Conservation (phyloP, 1,284 basidiomycete species). For the Ganoderma multipileum region DNA sequence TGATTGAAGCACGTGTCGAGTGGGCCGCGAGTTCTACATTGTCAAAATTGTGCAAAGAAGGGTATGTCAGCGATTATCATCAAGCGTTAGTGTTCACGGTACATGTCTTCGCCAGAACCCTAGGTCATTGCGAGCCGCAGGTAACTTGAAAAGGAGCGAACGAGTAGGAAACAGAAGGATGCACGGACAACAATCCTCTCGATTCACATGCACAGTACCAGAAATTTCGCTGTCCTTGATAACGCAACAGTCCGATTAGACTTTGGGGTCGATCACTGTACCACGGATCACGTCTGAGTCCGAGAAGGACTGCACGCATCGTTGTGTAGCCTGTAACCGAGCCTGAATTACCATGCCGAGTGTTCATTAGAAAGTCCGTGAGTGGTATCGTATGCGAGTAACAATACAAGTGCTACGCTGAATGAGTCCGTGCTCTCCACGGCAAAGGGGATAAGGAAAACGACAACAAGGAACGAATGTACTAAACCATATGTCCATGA, state of each 20-base stretch:
- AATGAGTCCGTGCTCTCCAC: background rate
- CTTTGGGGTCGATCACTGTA: background rate
- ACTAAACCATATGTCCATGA: background rate
- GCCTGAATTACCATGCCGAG: background rate
- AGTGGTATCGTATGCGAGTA: conserved; percentile 2
- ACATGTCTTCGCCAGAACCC: too few relatives aligned
- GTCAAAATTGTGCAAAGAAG: background rate
- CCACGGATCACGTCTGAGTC: too few relatives aligned
- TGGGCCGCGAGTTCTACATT: too few relatives aligned
- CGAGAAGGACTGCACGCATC: background rate
- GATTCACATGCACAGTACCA: too few relatives aligned
- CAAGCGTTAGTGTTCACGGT: too few relatives aligned
- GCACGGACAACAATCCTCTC: too few relatives aligned
- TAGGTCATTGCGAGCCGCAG: too few relatives aligned
- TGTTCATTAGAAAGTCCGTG: conserved; percentile 5
- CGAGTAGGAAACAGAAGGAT: too few relatives aligned
- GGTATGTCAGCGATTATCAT: background rate
- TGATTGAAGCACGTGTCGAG: background rate
- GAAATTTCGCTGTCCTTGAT: too few relatives aligned
- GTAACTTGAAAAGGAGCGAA: too few relatives aligned
- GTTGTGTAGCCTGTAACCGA: background rate
- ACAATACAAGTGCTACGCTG: background rate
- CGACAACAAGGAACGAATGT: background rate
- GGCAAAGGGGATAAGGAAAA: background rate
- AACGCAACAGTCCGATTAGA: background rate